Evolutionary conservation across 495 filamentous ascomycete genomes (phyloP), one percentile per base, ranked within the genome.

Genomic region (Sphaerosporella brunnea): DNA sequence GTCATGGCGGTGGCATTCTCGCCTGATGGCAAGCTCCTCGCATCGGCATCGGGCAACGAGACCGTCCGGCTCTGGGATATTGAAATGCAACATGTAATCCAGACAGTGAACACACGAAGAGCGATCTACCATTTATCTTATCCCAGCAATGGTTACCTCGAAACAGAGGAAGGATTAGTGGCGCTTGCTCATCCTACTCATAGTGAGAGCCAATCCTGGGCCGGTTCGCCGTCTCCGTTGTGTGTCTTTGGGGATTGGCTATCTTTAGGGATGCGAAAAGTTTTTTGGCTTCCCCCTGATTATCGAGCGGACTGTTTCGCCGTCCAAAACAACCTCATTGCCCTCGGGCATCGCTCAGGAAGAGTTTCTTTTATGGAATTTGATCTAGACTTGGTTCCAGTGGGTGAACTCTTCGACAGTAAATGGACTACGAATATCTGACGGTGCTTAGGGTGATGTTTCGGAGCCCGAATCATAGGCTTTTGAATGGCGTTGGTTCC

Each of bases 31-130:
- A 25, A 56, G 47, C 2, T 36, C 8, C 28, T 52, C 20, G 50
- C 47, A 0, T 62, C 60, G 15, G 42, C 49, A 20, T 59, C 53
- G 2, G 0, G 37, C 20, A 46, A 61, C 32, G 15, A 45, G 19
- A 61, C 43, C 16, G 42, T 63, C 20, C 47, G 32, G 20, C 50
- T 64, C 11, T 65, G 57, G 62, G 49, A 64, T 28, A 37, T 37
- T 15, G 16, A 18, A 4, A 9, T 18, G 9, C 4, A 18, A 8
- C 7, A 11, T 11, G 16, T 15, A 37, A 37, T 37, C 16, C 7
- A 18, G 7, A 51, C 5, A 18, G 9, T 37, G 5, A 11, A 37
- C 16, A 18, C 35, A 11, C 7, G 7, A 32, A 18, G 16, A 37
- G 16, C 7, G 18, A 37, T 37, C 4, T 11, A 4, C 8, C 35